phyloP scores from a whole-genome alignment of 768 basidiomycete species.

The Serendipita sp. region DNA sequence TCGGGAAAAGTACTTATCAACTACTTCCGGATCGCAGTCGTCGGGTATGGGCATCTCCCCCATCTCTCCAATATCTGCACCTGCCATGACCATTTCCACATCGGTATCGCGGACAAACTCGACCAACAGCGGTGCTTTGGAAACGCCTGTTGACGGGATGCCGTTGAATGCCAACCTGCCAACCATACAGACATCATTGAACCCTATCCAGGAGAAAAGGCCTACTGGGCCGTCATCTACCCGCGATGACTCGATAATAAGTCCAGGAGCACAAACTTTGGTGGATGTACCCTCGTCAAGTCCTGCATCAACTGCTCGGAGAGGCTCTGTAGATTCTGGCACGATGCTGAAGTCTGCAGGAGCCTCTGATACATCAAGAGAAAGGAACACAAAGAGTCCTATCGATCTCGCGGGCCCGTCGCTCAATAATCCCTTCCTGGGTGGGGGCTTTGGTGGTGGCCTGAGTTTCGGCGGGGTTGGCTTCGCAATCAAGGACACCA shows the following conservation, averaged over 20 bases:
- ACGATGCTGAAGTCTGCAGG: not conserved
- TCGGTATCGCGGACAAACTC: slow-evolving; percentile 1
- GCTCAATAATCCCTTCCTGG: not conserved
- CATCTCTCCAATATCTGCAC: not conserved
- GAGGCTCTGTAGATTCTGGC: not conserved
- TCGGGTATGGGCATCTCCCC: not conserved
- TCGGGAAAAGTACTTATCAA: not conserved
- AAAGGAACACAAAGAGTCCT: not conserved
- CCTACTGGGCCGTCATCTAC: not conserved
- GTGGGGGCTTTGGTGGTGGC: not conserved
- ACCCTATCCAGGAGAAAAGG: not conserved
- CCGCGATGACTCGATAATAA: not conserved
- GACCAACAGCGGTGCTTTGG: not conserved
- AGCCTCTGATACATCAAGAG: not conserved
- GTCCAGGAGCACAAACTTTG: not conserved
- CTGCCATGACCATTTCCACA: slow-evolving; percentile 2
- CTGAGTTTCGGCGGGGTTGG: slow-evolving; percentile 1
- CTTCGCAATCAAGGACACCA: not conserved
- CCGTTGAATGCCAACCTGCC: not conserved
- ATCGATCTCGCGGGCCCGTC: not conserved
- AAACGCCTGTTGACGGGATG: not conserved
- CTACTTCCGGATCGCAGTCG: not conserved
- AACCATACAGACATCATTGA: not conserved
- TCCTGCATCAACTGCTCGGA: not conserved
- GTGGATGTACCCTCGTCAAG: not conserved